These are phyloP conservation scores for Hypoxylon rickii DNA, from an alignment of 495 filamentous ascomycete species.

Conservation along the genomic window DNA sequence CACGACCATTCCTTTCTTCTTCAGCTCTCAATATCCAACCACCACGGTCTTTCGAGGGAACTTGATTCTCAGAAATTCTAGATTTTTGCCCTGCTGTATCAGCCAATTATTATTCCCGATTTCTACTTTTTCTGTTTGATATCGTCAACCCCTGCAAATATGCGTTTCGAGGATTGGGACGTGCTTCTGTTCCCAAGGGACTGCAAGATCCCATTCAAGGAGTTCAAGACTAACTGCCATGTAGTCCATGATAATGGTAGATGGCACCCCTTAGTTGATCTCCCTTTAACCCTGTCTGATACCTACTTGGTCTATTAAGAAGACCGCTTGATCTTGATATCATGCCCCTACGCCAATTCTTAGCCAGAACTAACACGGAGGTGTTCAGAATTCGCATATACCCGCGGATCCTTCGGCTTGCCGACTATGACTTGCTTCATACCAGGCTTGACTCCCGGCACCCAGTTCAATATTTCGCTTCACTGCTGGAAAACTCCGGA, in stretches of 20 bases:
- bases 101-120: conserved; percentile 26
- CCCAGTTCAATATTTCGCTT: conserved; percentile 75
- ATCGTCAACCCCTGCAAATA: conserved; percentile 43
- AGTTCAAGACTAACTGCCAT: conserved; percentile 85
- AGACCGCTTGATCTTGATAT: too few relatives aligned
- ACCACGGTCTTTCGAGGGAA: conserved; percentile 9
- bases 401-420: conserved; percentile 51
- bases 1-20: conserved; percentile 8
- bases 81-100: conserved; percentile 22
- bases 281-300: neutral
- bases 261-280: conserved; percentile 7
- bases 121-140: conserved; percentile 31
- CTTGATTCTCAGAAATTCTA: conserved; percentile 14
- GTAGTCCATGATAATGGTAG: conserved; percentile 69
- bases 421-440: conserved; percentile 80
- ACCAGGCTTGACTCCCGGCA: conserved; percentile 63
- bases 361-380: neutral
- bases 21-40: conserved; percentile 11
- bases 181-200: conserved; percentile 75
- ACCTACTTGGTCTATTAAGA: neutral
- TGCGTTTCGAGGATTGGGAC: conserved; percentile 89
- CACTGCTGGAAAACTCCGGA: conserved; percentile 78
- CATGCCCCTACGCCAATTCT: too few relatives aligned
- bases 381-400: conserved; percentile 45
- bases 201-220: conserved; percentile 70